Evolutionary conservation across 2,329 filamentous ascomycete species (phyloP), one percentile per base, ranked within the genome.

Genomic region (Fusarium sp.): DNA sequence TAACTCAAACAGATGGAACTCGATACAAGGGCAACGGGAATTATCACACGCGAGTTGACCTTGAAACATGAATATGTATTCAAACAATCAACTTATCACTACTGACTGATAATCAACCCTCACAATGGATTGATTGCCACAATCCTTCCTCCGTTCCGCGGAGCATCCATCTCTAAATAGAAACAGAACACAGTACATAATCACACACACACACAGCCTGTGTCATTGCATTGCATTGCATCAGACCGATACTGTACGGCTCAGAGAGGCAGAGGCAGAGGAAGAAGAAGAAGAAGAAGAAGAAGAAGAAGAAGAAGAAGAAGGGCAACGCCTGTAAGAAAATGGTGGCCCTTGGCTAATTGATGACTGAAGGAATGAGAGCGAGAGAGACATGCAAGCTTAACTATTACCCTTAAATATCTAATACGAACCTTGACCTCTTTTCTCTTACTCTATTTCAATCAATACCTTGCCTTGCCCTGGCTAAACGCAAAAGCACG

Each of bases 201-300:
- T 24, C 30, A 60, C 38, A 50, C 48, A 30, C 28, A 51, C 28
- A 51, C 38, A 50, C 48, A 51, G 24, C 50, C 57, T 47, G 39
- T 41, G 32, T 32, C 32, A 64, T 69, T 63, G 45, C 44, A 69
- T 69, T 63, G 45, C 44, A 64, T 64, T 63, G 45, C 39, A 69
- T 69, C 57, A 64, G 57, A 69, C 50, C 39, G 30, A 50, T 47
- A 34, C 14, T 34, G 32, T 34, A 69, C 65, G 57, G 39, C 65
- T 64, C 66, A 70, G 67, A 65, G 42, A 62, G 62, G 58, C 58
- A 59, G 66, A 75, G 72, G 72, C 72, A 57, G 8, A 62, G 56
- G 45, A 38, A 62, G 39, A 59, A 56, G 48, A 51, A n/a, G 45
- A 32, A 62, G 39, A 59, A 66, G 55, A 39, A 56, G 48, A 51